A percentile compares a stretch with the other conserved stretches of the same genome.
Conservation (phyloP, 2,329 filamentous ascomycete species). For the Kalaharituber pfeilii region DNA sequence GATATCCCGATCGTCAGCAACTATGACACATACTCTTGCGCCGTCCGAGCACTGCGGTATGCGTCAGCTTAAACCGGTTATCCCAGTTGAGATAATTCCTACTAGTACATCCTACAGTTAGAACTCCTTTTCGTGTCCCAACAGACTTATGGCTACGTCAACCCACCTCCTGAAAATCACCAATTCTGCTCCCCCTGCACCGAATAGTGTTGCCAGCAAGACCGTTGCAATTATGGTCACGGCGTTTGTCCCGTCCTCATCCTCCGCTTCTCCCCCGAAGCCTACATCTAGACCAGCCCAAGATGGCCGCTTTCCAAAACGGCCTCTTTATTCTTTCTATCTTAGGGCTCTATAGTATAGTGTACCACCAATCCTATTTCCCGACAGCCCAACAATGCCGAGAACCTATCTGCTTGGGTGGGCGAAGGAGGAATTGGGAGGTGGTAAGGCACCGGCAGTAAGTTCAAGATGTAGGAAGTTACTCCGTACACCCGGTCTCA, state of each 20-base stretch:
- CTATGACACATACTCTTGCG: too few species aligned
- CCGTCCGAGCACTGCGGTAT: too few species aligned
- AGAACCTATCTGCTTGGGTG: slow-evolving; percentile 52
- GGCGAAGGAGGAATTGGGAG: slow-evolving; percentile 57
- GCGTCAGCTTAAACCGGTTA: too few species aligned
- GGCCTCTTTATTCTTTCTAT: slow-evolving; percentile 48
- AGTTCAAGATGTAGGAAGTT: too few species aligned
- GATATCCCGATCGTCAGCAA: slow-evolving; percentile 13
- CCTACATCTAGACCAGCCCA: slow-evolving; percentile 69
- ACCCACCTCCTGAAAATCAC: slow-evolving; percentile 64
- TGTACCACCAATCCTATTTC: slow-evolving; percentile 54
- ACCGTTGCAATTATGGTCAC: slow-evolving; percentile 91
- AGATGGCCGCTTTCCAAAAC: slow-evolving; percentile 51
- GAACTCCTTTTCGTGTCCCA: too few species aligned
- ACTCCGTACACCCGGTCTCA: too few species aligned
- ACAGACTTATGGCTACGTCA: slow-evolving; percentile 74
- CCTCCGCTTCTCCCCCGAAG: slow-evolving; percentile 71
- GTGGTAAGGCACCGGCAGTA: slow-evolving; percentile 28
- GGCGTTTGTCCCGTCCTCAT: slow-evolving; percentile 37
- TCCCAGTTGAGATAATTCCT: too few species aligned
- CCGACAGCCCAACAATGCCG: slow-evolving; percentile 51
- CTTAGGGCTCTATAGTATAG: slow-evolving; percentile 46
- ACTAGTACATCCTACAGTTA: too few species aligned
- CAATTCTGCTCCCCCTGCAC: slow-evolving; percentile 83
- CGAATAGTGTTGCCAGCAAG: slow-evolving; percentile 95